Evolutionary conservation across 1,284 basidiomycete genomes (phyloP), one percentile per base, ranked within the genome.

Genomic region (Malassezia pachydermatis): DNA sequence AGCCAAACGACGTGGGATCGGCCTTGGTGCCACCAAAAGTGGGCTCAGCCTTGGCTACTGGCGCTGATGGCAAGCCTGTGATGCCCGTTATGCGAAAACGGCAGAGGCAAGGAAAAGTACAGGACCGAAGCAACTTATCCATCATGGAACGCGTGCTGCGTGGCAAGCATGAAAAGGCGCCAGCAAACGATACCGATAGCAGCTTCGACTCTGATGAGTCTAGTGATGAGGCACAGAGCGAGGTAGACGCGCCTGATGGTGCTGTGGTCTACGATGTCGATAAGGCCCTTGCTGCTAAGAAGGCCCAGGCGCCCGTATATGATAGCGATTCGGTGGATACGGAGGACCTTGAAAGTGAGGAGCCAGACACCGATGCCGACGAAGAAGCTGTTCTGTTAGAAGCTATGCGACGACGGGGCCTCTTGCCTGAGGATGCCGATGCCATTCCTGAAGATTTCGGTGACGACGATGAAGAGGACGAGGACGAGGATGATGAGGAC

Each of bases 21-120:
- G 36, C 36, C 22, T n/a, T 38, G 22, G 17, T 24, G 14, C 20
- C 41, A 33, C 29, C n/a, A n/a, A n/a, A 20, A 11, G 17, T 67
- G 16, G 67, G 67, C n/a, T 67, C 64, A 1, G 65, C 67, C 5
- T 53, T 70, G 2, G 64, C 64, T 5, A 58, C 45, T 38, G 64
- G 62, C 16, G 44, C 63, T 4, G 59, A 64, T 24, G 66, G 65
- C 29, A 53, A 61, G 19, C 55, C 58, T 2, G 27, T 64, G 25
- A 45, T 55, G 35, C 58, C 60, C 1, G 34, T 50, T 9, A 45
- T 43, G 50, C 60, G 63, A n/a, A 70, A 62, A 34, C 54, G 59
- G 22, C 46, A 55, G 19, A 56, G 54, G 25, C 49, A 50, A 20
- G 44, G 48, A 8, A 54, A 46, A 30, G 36, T 36, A 6, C 35